Conservation (phyloP, 257 asterid genomes). For the Lycium barbarum region DNA sequence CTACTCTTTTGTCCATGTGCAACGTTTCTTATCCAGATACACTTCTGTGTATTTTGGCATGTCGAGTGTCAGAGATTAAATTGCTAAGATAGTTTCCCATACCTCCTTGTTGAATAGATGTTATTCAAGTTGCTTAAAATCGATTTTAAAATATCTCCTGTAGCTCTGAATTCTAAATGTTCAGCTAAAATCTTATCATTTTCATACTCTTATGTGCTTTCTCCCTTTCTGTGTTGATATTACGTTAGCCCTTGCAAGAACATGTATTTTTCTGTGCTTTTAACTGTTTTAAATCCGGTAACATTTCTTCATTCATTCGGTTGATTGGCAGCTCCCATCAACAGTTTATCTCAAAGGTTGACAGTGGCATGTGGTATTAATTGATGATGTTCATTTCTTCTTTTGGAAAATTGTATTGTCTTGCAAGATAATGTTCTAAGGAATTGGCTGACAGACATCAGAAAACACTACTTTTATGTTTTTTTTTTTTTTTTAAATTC, state of each 20-base stretch:
- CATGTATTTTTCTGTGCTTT: not conserved
- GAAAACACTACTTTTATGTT: not conserved
- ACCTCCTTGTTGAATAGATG: slow-evolving; percentile 5
- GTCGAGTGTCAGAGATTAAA: not conserved
- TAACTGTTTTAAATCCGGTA: not conserved
- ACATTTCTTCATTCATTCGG: not conserved
- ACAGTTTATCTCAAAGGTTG: not conserved
- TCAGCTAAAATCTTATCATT: not conserved
- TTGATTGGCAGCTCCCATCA: not conserved
- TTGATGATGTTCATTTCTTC: not conserved
- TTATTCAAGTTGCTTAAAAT: not conserved
- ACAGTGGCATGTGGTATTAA: not conserved
- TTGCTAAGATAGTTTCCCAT: not conserved
- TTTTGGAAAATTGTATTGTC: not conserved
- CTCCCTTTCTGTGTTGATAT: not conserved
- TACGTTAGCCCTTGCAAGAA: not conserved
- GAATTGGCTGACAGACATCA: slow-evolving; percentile 9
- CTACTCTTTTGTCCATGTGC: slow-evolving; percentile 21
- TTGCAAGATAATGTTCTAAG: not conserved
- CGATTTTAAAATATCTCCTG: not conserved
- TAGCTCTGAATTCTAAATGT: not conserved
- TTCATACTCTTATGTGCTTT: not conserved
- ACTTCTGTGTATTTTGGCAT: not conserved
- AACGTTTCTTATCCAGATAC: not conserved
- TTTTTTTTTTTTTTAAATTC: not conserved